Base-by-base conservation (phyloP, 768 basidiomycete genomes). In the Melanogaster broomeanus region DNA sequence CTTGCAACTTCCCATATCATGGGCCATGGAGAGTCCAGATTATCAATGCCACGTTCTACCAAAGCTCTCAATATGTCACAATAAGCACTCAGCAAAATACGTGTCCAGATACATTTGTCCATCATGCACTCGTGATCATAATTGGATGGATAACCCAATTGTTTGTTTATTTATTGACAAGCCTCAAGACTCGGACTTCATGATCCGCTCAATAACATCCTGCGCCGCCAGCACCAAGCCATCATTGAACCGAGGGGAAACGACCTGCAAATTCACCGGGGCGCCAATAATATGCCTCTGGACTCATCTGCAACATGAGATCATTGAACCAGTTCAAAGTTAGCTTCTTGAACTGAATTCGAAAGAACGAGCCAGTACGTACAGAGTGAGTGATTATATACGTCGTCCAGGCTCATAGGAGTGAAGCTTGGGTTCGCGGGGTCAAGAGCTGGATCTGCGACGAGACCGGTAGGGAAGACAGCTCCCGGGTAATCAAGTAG, bases 391-490 rank as follows among this genome's bases (percentile, higher is more conserved):
- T 34, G 52, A 16, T 65, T 60, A 31, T 53, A 60, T 2, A 51
- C 51, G 35, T 66, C 66, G 0, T 61, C 64, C 4, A 56, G 51
- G 12, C 64, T 47, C 42, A 66, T 34, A 16, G 51, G 42, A 1
- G 34, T 41, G 25, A 51, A 49, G 22, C 18, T 19, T 8, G 62
- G 40, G 39, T 58, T 35, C 18, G 50, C 13, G 19, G 45, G 15
- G 25, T 72, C 71, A 6, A 66, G 4, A 2, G 56, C 37, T 35
- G 71, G 59, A 47, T 71, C 62, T 40, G 50, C 55, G 16, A 52
- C 34, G 21, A 71, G 64, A n/a, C 76, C 74, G 18, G 72, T 74
- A 8, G 77, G 78, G 62, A 79, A 74, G 5, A 77, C 72, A 2
- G 68, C 71, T 1, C 70, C 69, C 0, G 77, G 72, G 45, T 73